Evolutionary conservation across 2,329 filamentous ascomycete species (phyloP).

Genomic region (Corinectria fuckeliana): DNA sequence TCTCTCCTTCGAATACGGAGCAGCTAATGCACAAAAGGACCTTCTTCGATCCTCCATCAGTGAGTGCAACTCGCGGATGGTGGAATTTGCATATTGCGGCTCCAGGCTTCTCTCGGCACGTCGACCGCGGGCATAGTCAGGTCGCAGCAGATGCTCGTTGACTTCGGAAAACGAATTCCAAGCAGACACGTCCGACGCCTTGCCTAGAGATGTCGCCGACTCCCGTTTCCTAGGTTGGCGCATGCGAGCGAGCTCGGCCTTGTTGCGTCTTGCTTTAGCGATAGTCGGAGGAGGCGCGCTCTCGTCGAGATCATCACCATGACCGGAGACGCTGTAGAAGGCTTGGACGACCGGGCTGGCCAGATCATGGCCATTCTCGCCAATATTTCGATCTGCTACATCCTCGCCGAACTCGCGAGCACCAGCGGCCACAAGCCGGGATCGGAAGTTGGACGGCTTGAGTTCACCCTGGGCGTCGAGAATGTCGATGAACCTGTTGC

Average conservation of each 20-base stretch:
- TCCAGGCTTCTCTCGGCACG: slow-evolving; percentile 19
- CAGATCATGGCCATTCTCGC: slow-evolving; percentile 44
- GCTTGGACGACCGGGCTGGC: slow-evolving; percentile 44
- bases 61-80: background rate
- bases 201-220: slow-evolving; percentile 7
- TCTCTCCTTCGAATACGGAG: slow-evolving; percentile 9
- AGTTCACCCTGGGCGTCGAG: slow-evolving; percentile 64
- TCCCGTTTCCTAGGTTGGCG: background rate
- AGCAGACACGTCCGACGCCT: slow-evolving; percentile 20
- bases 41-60: slow-evolving; percentile 24
- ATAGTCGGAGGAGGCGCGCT: slow-evolving; percentile 27
- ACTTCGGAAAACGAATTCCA: slow-evolving; percentile 30
- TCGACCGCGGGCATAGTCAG: slow-evolving; percentile 5
- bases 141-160: background rate
- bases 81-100: slow-evolving; percentile 2
- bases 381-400: slow-evolving; percentile 67
- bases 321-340: slow-evolving; percentile 42
- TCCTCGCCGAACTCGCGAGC: slow-evolving; percentile 67
- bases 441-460: slow-evolving; percentile 55
- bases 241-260: slow-evolving; percentile 1
- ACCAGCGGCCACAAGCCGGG: slow-evolving; percentile 57
- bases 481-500: slow-evolving; percentile 53
- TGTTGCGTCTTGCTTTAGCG: slow-evolving; percentile 18
- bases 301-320: slow-evolving; percentile 9
- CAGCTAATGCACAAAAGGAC: slow-evolving; percentile 32